Evolutionary conservation across 2,329 filamentous ascomycete genomes (phyloP).

Genomic region (Fusarium annulatum): DNA sequence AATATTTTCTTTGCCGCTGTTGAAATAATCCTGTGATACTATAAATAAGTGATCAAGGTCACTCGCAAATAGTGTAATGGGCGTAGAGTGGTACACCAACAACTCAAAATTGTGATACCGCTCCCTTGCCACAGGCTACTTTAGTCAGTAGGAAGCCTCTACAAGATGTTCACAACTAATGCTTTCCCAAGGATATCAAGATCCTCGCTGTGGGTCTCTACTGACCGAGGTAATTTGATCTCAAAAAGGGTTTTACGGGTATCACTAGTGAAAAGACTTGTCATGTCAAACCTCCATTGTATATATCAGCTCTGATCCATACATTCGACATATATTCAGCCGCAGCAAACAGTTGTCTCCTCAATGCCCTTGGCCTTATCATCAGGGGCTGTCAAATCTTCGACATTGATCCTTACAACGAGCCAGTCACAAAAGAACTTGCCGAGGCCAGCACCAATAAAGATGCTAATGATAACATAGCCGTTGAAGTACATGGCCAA

Average conservation of each 20-base stretch:
- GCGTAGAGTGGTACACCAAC: not conserved
- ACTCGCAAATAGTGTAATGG: not conserved
- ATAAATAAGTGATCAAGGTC: not conserved
- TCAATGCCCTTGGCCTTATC: constrained; percentile 51
- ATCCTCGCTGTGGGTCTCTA: not conserved
- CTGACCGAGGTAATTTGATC: not conserved
- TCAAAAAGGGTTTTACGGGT: constrained; percentile 10
- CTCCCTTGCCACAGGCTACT: not conserved
- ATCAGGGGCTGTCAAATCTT: constrained; percentile 38
- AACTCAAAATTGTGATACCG: not conserved
- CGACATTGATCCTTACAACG: constrained; percentile 55
- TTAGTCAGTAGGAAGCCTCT: not conserved
- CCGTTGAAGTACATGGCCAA: constrained; percentile 71
- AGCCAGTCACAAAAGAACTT: constrained; percentile 68
- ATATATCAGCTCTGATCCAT: not conserved
- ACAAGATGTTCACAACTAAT: not conserved
- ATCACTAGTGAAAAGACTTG: constrained; percentile 28
- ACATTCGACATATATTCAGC: constrained; percentile 33
- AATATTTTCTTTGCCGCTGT: not conserved
- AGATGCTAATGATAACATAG: constrained; percentile 83
- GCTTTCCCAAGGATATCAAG: not conserved
- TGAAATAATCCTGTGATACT: not conserved
- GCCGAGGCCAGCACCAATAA: constrained; percentile 64
- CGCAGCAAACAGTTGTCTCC: constrained; percentile 61
- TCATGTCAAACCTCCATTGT: not conserved